A percentile compares a stretch with the other conserved stretches of the same genome.
These are phyloP conservation scores for Monilinia fructigena DNA, from an alignment of 2,329 filamentous ascomycete species.

Conservation along the genomic window DNA sequence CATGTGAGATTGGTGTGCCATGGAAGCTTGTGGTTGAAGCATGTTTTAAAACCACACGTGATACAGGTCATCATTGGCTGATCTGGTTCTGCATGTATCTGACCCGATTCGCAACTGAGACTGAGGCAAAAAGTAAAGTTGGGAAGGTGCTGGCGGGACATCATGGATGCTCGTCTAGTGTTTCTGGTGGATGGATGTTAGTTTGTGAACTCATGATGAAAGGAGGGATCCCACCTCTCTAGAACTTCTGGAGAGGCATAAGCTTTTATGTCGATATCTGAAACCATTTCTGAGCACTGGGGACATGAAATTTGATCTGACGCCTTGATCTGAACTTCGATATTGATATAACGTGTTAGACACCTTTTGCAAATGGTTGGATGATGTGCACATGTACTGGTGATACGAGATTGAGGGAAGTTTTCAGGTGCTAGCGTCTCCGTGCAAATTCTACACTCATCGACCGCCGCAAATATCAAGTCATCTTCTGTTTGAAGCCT, in stretches of 20 bases:
- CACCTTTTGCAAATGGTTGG: conserved; percentile 1
- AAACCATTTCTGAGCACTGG: conserved; percentile 4
- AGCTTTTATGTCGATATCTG: conserved; percentile 3
- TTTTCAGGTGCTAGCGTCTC: neutral
- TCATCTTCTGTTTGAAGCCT: neutral
- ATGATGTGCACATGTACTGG: conserved; percentile 5
- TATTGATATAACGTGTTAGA: neutral
- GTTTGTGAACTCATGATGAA: too few species aligned
- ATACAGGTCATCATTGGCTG: conserved; percentile 14
- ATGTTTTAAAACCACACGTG: conserved; percentile 12
- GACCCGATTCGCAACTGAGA: conserved; percentile 1
- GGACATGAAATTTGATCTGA: conserved; percentile 4
- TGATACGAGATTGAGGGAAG: conserved; percentile 11
- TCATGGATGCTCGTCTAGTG: neutral
- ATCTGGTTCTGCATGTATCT: neutral
- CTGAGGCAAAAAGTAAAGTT: conserved; percentile 3
- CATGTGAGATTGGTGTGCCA: conserved; percentile 14
- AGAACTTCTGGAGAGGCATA: conserved; percentile 12
- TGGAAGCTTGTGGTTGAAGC: conserved; percentile 11
- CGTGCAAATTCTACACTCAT: neutral
- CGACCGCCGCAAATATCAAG: neutral
- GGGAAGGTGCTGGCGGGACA: conserved; percentile 3
- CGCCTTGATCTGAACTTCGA: conserved; percentile 6
- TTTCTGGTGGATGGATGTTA: neutral
- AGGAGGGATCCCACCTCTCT: neutral